A percentile compares a stretch with the other conserved stretches of the same genome.
These are phyloP conservation scores for Passiflora organensis DNA, from an alignment of 345 rosid species.

Conservation along the genomic window DNA sequence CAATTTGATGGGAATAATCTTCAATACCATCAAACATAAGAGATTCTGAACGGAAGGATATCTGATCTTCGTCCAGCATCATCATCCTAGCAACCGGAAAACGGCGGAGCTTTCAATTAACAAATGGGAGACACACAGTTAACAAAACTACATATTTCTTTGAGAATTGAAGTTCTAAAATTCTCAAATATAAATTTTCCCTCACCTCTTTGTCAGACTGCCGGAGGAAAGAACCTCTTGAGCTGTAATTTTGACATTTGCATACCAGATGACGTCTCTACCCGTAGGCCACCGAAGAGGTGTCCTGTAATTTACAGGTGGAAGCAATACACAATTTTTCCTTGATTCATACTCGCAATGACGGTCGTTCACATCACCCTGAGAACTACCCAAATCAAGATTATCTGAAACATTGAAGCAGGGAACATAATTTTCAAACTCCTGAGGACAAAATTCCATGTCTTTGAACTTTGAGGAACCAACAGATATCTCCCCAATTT, in stretches of 20 bases:
- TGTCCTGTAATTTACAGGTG: conserved; percentile 67
- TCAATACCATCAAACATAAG: conserved; percentile 88
- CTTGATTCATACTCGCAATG: conserved; percentile 48
- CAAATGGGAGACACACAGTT: too few species aligned
- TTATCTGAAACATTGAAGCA: conserved; percentile 73
- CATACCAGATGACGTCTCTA: conserved; percentile 83
- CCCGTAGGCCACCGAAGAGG: conserved; percentile 99
- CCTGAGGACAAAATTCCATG: conserved; percentile 61
- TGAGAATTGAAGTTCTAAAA: neutral
- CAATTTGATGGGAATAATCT: conserved; percentile 97
- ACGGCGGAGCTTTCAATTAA: conserved; percentile 6
- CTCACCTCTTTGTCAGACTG: conserved; percentile 85
- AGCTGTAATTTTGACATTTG: conserved; percentile 85
- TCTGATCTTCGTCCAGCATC: conserved; percentile 95
- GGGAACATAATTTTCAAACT: conserved; percentile 71
- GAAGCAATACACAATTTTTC: conserved; percentile 61
- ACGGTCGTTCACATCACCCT: conserved; percentile 58
- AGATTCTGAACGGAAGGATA: conserved; percentile 87
- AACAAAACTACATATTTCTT: too few species aligned
- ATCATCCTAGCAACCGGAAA: conserved; percentile 70
- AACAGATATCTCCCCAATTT: conserved; percentile 81
- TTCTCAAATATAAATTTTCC: conserved; percentile 1
- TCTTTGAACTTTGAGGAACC: conserved; percentile 72
- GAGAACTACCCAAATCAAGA: conserved; percentile 45
- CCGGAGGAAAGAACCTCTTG: conserved; percentile 95